Evolutionary conservation across 2,329 filamentous ascomycete genomes (phyloP).

Genomic region (Exophiala sideris): DNA sequence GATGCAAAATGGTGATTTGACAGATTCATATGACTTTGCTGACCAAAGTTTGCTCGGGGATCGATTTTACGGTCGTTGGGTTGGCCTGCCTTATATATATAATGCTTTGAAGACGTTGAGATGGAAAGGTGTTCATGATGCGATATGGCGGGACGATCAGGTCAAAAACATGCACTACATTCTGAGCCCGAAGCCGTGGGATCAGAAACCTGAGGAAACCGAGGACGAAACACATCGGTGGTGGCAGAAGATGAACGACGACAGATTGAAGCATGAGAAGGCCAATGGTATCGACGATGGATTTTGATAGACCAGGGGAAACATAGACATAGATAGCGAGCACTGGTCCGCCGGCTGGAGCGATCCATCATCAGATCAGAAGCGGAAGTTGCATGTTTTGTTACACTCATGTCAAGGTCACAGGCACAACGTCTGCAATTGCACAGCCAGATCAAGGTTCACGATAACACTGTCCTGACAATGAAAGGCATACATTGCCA

Average conservation of each 20-base stretch:
- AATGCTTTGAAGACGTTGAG: slow-evolving; percentile 61
- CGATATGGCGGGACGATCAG: slow-evolving; percentile 58
- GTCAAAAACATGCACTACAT: slow-evolving; percentile 65
- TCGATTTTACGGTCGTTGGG: slow-evolving; percentile 56
- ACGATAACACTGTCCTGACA: no score
- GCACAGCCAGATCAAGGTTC: no score
- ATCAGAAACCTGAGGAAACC: slow-evolving; percentile 44
- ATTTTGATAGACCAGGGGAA: slow-evolving; percentile 38
- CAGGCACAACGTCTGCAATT: no score
- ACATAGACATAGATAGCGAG: background rate
- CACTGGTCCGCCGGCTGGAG: background rate
- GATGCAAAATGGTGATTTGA: slow-evolving; percentile 34
- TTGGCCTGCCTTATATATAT: slow-evolving; percentile 58
- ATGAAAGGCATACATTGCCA: no score
- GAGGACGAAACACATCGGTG: slow-evolving; percentile 52
- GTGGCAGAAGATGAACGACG: slow-evolving; percentile 56
- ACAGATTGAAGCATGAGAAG: slow-evolving; percentile 49
- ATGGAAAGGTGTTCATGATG: slow-evolving; percentile 42
- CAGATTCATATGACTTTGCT: slow-evolving; percentile 55
- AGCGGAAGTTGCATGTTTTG: no score
- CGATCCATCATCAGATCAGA: background rate
- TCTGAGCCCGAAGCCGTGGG: slow-evolving; percentile 61
- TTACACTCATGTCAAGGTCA: no score
- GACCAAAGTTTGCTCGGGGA: slow-evolving; percentile 60
- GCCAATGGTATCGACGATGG: slow-evolving; percentile 48